Percentiles rank a stretch among this genome's conserved stretches.
Conservation (phyloP, 2,329 filamentous ascomycete genomes). For the Hypoxylon sp. region DNA sequence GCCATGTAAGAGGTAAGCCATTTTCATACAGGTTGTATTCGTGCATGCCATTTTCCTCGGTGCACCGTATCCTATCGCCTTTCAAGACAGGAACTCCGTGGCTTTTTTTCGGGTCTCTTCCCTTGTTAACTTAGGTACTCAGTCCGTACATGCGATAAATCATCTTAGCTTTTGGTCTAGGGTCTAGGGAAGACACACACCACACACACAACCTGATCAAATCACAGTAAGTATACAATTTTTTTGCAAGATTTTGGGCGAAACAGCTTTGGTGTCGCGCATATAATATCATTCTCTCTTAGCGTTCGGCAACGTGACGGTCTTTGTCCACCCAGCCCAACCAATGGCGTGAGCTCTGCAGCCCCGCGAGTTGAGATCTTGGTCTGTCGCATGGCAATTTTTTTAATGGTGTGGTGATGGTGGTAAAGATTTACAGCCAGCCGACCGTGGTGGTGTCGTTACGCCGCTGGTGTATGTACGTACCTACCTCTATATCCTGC, state of each 20-base stretch:
- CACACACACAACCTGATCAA: background rate
- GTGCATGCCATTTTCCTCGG: slow-evolving; percentile 9
- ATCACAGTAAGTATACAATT: background rate
- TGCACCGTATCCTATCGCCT: slow-evolving; percentile 25
- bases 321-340: slow-evolving; percentile 7
- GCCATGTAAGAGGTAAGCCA: background rate
- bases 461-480: background rate
- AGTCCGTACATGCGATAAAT: slow-evolving; percentile 27
- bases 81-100: background rate
- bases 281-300: background rate
- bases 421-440: background rate
- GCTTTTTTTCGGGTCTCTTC: background rate
- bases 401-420: background rate
- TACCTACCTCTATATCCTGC: slow-evolving; percentile 1
- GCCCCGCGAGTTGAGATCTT: slow-evolving; percentile 34
- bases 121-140: background rate
- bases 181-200: no score
- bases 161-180: no score
- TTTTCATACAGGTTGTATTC: slow-evolving; percentile 20
- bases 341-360: slow-evolving; percentile 32
- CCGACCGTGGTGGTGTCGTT: slow-evolving; percentile 12
- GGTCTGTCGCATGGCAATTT: slow-evolving; percentile 24
- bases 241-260: no score
- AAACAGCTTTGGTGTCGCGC: background rate
- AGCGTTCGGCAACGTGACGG: slow-evolving; percentile 11